These are phyloP conservation scores for Fusarium luffae DNA, from an alignment of 2,329 filamentous ascomycete genomes.

Conservation along the genomic window DNA sequence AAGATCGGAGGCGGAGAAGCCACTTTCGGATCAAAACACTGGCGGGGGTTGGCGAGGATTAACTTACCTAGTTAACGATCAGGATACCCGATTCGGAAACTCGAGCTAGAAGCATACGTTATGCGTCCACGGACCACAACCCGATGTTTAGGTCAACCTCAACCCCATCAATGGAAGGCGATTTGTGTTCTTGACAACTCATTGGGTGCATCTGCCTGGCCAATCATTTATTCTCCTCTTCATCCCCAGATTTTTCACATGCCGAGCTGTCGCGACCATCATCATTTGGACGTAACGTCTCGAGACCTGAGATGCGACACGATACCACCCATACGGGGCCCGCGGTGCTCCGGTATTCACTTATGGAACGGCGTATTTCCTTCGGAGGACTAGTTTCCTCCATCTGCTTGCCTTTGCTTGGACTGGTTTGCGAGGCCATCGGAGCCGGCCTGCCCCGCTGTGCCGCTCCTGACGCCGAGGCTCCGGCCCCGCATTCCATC, in stretches of 20 bases:
- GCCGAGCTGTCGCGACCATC: constrained; percentile 18
- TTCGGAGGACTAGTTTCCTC: neutral
- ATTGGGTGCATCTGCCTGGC: neutral
- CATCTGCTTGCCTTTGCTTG: neutral
- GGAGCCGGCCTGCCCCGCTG: constrained; percentile 3
- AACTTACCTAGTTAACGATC: constrained; percentile 18
- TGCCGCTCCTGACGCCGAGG: constrained; percentile 5
- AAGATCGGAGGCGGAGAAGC: neutral
- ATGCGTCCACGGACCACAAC: neutral
- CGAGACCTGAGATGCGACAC: neutral
- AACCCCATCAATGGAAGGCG: neutral
- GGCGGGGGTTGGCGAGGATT: constrained; percentile 4
- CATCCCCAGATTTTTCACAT: constrained; percentile 26
- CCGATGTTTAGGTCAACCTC: neutral
- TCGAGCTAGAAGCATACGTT: neutral
- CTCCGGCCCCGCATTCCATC: constrained; percentile 32
- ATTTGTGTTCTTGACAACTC: neutral
- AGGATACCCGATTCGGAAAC: constrained; percentile 38
- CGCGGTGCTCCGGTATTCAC: constrained; percentile 21
- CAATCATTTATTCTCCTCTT: constrained; percentile 13
- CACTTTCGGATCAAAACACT: constrained; percentile 8
- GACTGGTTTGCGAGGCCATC: neutral
- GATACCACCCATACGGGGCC: constrained; percentile 9
- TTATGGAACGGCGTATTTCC: neutral
- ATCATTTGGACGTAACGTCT: neutral